These are phyloP conservation scores for Mycena albidolilacea DNA, from an alignment of 768 basidiomycete genomes.

Conservation along the genomic window DNA sequence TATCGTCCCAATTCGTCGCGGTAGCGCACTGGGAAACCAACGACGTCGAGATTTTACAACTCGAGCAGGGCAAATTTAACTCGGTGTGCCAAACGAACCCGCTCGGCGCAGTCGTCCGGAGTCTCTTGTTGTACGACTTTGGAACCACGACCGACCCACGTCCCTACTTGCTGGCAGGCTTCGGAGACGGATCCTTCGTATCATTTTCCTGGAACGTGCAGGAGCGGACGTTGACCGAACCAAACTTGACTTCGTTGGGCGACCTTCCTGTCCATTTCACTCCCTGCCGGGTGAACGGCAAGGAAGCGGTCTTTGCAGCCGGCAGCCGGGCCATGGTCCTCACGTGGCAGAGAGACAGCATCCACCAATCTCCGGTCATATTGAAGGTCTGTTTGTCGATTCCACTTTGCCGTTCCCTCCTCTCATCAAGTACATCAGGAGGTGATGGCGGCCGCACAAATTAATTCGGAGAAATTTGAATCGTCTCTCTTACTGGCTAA, in stretches of 20 bases:
- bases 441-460: constrained; percentile 63
- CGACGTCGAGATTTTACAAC: constrained; percentile 68
- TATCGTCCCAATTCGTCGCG: constrained; percentile 61
- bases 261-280: constrained; percentile 75
- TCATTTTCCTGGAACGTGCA: constrained; percentile 65
- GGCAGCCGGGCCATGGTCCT: constrained; percentile 81
- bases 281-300: constrained; percentile 67
- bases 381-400: constrained; percentile 63
- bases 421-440: constrained; percentile 52
- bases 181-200: constrained; percentile 82
- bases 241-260: constrained; percentile 77
- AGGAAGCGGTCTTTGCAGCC: constrained; percentile 75
- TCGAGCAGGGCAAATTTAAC: constrained; percentile 38
- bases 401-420: background rate
- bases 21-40: constrained; percentile 87
- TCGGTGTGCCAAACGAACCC: constrained; percentile 53
- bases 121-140: constrained; percentile 72
- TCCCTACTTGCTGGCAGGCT: constrained; percentile 78
- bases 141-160: constrained; percentile 56
- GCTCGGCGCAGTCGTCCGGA: constrained; percentile 63
- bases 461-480: constrained; percentile 65
- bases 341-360: constrained; percentile 73
- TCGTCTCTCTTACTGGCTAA: constrained; percentile 74
- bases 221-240: constrained; percentile 54
- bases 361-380: constrained; percentile 80